Evolutionary conservation across 179 eudicot species (phyloP).

Genomic region (Beta macrorhiza): DNA sequence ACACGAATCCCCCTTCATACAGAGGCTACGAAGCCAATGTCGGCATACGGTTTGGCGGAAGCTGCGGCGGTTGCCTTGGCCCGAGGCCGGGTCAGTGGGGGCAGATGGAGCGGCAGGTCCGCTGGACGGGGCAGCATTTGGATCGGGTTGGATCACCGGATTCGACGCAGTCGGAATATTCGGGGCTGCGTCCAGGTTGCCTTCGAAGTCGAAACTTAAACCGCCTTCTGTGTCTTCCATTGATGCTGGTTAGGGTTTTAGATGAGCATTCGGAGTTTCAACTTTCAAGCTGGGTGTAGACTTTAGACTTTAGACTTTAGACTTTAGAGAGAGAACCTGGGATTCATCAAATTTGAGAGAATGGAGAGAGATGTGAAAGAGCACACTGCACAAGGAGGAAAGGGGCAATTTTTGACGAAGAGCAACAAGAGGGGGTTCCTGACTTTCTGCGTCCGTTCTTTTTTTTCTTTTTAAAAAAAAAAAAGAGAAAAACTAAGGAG

Average conservation of each 20-base stretch:
- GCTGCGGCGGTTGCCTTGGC: constrained; percentile 56
- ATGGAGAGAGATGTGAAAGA: too few species aligned
- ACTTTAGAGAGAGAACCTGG: too few species aligned
- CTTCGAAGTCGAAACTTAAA: constrained; percentile 92
- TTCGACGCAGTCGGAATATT: constrained; percentile 42
- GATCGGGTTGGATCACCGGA: constrained; percentile 31
- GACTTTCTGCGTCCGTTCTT: too few species aligned
- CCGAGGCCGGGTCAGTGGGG: constrained; percentile 16
- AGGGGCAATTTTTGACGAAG: too few species aligned
- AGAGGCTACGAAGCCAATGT: constrained; percentile 95
- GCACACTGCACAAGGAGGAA: too few species aligned
- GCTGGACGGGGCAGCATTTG: constrained; percentile 31
- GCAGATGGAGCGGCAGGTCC: constrained; percentile 17
- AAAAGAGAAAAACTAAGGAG: too few species aligned
- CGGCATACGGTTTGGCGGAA: constrained; percentile 96
- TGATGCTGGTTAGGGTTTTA: constrained; percentile 17
- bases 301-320: too few species aligned
- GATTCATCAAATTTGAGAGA: too few species aligned
- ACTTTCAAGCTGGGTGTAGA: background rate
- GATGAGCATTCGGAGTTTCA: background rate
- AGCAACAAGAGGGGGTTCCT: too few species aligned
- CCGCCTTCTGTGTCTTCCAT: constrained; percentile 96
- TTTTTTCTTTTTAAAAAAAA: too few species aligned
- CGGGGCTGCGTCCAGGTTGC: constrained; percentile 71
- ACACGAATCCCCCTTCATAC: constrained; percentile 97